Base-by-base conservation (phyloP, 2,329 filamentous ascomycete species). In the Cordyceps pruinosa region DNA sequence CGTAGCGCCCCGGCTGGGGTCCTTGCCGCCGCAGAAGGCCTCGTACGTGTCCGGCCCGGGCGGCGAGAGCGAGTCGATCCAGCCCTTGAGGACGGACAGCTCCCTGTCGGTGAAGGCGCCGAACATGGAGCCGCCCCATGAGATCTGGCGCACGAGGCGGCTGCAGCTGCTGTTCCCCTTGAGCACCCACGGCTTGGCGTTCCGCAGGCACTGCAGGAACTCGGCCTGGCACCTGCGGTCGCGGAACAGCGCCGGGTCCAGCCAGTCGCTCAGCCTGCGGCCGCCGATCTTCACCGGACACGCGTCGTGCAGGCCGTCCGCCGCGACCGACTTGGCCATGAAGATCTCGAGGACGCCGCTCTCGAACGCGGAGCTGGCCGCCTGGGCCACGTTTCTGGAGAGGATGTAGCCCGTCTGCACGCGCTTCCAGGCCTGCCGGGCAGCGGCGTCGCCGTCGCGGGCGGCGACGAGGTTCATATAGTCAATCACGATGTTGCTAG, bases 41-140 rank as follows among this genome's bases (percentile, higher is more conserved):
- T 72, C n/a, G n/a, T n/a, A n/a, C n/a, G n/a, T n/a, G n/a, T n/a
- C n/a, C n/a, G n/a, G n/a, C n/a, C n/a, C n/a, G n/a, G n/a, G n/a
- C n/a, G n/a, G n/a, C n/a, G n/a, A n/a, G n/a, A n/a, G n/a, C n/a
- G n/a, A n/a, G n/a, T n/a, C n/a, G n/a, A n/a, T n/a, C n/a, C n/a
- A n/a, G n/a, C n/a, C n/a, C n/a, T n/a, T n/a, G n/a, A n/a, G n/a
- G n/a, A n/a, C n/a, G n/a, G n/a, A n/a, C n/a, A n/a, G n/a, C n/a
- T n/a, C n/a, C n/a, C n/a, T n/a, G n/a, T 62, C 1, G 30, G 75
- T 78, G 60, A 79, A 79, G n/a, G 74, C 68, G 1, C 76, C 76
- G 60, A 76, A 79, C 76, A 79, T 78, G 47, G 68, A 72, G 5
- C 76, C 76, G 34, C 70, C 69, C 74, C 75, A 78, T 1, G 58